Base-by-base conservation (phyloP, 2,329 filamentous ascomycete genomes). In the Trichophyton mentagrophytes region DNA sequence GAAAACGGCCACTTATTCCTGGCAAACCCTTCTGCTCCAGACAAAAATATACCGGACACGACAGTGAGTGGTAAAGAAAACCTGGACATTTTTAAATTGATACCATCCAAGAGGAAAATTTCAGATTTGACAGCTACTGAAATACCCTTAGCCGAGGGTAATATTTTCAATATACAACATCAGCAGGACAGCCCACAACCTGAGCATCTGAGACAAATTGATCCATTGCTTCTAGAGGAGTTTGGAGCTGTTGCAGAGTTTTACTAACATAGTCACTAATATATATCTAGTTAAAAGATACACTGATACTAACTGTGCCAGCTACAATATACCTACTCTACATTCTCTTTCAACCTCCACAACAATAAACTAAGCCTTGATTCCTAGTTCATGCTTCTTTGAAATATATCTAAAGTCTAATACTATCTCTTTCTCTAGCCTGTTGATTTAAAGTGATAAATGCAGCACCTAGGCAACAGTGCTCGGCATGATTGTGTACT, bases 221-320 rank as follows among this genome's bases (percentile, higher is more conserved):
- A 73, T 55, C 69, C 69, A 47, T 65, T 66, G 51, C 57, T 77
- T 38, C 64, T 76, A 59, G 69, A 74, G 59, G 72, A 76, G 62
- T 76, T 74, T 61, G 71, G 71, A 46, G 70, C 74, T 57, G 67
- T 73, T 62, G 71, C 76, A 59, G 71, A 75, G 57, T 72, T 77
- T 60, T 66, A 73, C 47, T 73, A 62, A 20, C 13, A 15, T 25
- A 51, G 8, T 15, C 11, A 22, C 22, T 27, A 38, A 38, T 38
- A 38, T 38, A 38, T 38, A 38, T 13, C 33, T 38, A 25, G 22
- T 51, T 47, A 11, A 22, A 30, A 11, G 20, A 9, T 47, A 13
- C 9, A 25, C 9, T 25, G 9, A 2, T 20, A 22, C 9, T 9
- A 38, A 25, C 17, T 47, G 22, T 22, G 9, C 44, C 25, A 25